Evolutionary conservation across 306 rosid genomes (phyloP), one percentile per base, ranked within the genome.

Genomic region (Trifolium fragiferum): DNA sequence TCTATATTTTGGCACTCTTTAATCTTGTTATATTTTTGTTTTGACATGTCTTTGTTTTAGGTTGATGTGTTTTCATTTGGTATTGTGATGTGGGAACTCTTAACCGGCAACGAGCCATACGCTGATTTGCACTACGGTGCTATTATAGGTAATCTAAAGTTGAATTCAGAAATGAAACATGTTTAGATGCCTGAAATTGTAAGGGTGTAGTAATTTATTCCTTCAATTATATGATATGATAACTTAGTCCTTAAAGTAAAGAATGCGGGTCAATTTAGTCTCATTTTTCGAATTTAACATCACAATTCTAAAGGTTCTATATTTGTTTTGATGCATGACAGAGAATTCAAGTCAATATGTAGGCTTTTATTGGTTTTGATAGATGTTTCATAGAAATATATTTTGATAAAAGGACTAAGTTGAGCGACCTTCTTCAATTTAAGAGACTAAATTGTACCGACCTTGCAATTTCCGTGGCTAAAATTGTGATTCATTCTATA

Each of bases 41-140:
- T 14, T 61, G 44, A 59, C 6, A 30, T 72, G 9, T 70, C 78
- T 12, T 38, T 55, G 18, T 69, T 23, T 40, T 79, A 90, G 98
- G 97, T 93, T 77, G 97, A 93, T 64, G 96, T 90, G 47, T 93
- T 93, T 78, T 93, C 98, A 33, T 90, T 81, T 55, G 98, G 90
- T 20, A 90, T 93, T 30, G 97, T 85, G 74, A 30, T 90, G 86
- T 93, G 98, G 98, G 97, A 93, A 84, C 91, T 93, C 83, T 87
- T 90, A 10, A 93, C 97, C 7, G 97, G 92, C 41, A 93, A 86
- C 30, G 98, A 93, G 83, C 98, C 97, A 15, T 90, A 93, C 32
- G 89, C 93, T 15, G 91, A 93, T 71, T 83, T 93, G 86, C 96
- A 86, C 81, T 93, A 90, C 66, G 98, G 97, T 47, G 96, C 93